A percentile compares a stretch with the other conserved stretches of the same genome.
Evolutionary conservation across 257 asterid species (phyloP).

Genomic region (Fraxinus cuspidata): DNA sequence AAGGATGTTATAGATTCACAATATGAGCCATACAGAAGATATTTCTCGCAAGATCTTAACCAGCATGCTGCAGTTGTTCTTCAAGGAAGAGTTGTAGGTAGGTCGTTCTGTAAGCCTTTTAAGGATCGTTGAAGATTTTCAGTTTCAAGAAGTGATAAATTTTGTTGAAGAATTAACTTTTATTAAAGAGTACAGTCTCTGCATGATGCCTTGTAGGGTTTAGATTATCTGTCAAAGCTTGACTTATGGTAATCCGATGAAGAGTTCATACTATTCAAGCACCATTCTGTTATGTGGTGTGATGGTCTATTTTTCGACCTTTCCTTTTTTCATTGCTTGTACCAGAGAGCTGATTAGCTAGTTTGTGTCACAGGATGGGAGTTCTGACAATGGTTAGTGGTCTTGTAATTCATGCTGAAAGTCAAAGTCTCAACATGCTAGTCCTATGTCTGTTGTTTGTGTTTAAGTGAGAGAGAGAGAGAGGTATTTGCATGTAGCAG

Average conservation of each 20-base stretch:
- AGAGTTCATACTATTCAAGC: neutral
- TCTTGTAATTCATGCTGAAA: neutral
- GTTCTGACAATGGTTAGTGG: neutral
- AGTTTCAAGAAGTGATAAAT: neutral
- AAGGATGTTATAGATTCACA: constrained; percentile 74
- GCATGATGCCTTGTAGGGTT: neutral
- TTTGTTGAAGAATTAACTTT: neutral
- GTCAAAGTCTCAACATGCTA: neutral
- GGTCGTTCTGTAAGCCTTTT: constrained; percentile 22
- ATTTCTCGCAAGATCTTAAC: constrained; percentile 83
- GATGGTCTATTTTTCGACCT: neutral
- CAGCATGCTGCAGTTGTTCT: constrained; percentile 98
- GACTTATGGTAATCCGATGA: neutral
- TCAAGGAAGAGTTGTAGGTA: constrained; percentile 94
- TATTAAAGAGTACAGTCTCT: neutral
- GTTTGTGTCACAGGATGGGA: neutral
- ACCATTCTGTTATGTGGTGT: neutral
- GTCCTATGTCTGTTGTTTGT: neutral
- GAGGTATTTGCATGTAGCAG: neutral
- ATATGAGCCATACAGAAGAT: constrained; percentile 79
- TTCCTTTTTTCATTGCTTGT: neutral
- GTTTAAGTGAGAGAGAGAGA: neutral
- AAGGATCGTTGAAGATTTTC: neutral
- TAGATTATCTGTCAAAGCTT: neutral
- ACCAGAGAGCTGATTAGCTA: neutral